Conservation (phyloP, 2,329 filamentous ascomycete species). For the Xylaria polymorpha region DNA sequence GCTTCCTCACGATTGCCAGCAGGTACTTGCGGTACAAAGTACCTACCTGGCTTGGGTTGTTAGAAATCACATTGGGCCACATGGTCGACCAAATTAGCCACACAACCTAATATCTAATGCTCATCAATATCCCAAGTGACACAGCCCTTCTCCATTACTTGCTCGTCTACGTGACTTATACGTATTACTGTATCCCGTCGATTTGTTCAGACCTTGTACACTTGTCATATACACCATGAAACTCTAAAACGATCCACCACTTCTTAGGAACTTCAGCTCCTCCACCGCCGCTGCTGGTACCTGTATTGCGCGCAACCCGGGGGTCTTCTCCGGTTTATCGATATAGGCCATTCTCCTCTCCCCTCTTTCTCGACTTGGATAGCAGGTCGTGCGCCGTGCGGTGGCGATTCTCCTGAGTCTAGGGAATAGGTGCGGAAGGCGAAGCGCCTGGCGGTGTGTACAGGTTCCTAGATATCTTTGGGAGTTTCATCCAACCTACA, state of each 20-base stretch:
- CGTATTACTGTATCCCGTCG: constrained; percentile 25
- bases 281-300: constrained; percentile 18
- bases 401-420: constrained; percentile 35
- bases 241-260: constrained; percentile 23
- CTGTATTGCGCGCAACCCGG: constrained; percentile 17
- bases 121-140: constrained; percentile 46
- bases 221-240: constrained; percentile 27
- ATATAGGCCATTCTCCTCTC: constrained; percentile 33
- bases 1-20: constrained; percentile 42
- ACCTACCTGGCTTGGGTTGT: constrained; percentile 47
- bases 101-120: constrained; percentile 49
- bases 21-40: constrained; percentile 38
- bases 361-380: not conserved
- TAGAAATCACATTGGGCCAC: constrained; percentile 49
- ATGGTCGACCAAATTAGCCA: constrained; percentile 51
- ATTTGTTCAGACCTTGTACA: constrained; percentile 28
- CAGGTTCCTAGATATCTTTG: constrained; percentile 21
- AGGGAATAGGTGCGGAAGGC: constrained; percentile 22
- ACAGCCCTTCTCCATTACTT: constrained; percentile 36
- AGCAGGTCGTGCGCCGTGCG: constrained; percentile 26
- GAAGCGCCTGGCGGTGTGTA: constrained; percentile 21
- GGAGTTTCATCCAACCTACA: constrained; percentile 4
- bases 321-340: constrained; percentile 33
- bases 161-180: constrained; percentile 29
- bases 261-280: constrained; percentile 26